Conservation (phyloP, 2,329 filamentous ascomycete species). For the Nemania bipapillata region DNA sequence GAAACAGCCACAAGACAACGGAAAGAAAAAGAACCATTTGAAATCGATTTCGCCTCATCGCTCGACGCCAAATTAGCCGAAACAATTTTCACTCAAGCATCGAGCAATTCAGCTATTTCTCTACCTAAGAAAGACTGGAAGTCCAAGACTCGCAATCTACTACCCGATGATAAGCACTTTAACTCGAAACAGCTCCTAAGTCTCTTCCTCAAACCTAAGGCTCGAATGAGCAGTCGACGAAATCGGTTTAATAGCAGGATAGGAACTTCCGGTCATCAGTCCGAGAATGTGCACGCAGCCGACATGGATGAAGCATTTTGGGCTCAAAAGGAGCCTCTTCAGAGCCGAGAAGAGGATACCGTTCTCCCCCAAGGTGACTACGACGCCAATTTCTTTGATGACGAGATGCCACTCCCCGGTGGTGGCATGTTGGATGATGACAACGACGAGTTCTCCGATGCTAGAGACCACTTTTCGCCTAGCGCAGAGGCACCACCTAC, state of each 20-base stretch:
- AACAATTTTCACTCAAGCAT: conserved; percentile 81
- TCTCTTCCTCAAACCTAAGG: conserved; percentile 94
- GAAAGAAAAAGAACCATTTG: conserved; percentile 96
- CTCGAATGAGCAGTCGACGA: conserved; percentile 77
- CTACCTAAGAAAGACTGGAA: conserved; percentile 95
- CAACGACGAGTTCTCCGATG: conserved; percentile 83
- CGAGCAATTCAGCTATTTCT: conserved; percentile 82
- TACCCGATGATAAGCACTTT: conserved; percentile 98
- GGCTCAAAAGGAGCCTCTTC: conserved; percentile 74
- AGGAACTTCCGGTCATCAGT: conserved; percentile 58
- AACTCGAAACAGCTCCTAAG: conserved; percentile 89
- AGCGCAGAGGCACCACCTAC: conserved; percentile 64
- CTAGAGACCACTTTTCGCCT: conserved; percentile 80
- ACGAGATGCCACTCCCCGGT: conserved; percentile 75
- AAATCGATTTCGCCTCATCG: conserved; percentile 86
- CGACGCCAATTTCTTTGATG: conserved; percentile 97
- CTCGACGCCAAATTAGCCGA: conserved; percentile 78
- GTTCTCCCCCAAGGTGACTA: conserved; percentile 78
- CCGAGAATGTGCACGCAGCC: conserved; percentile 70
- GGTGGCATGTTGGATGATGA: conserved; percentile 70
- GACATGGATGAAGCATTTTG: conserved; percentile 97
- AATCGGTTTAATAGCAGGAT: conserved; percentile 60
- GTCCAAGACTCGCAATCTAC: conserved; percentile 88
- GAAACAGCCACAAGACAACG: conserved; percentile 70
- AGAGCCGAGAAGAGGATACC: conserved; percentile 64